Conservation (phyloP, 2,329 filamentous ascomycete species). For the Rutstroemia sydowiana region DNA sequence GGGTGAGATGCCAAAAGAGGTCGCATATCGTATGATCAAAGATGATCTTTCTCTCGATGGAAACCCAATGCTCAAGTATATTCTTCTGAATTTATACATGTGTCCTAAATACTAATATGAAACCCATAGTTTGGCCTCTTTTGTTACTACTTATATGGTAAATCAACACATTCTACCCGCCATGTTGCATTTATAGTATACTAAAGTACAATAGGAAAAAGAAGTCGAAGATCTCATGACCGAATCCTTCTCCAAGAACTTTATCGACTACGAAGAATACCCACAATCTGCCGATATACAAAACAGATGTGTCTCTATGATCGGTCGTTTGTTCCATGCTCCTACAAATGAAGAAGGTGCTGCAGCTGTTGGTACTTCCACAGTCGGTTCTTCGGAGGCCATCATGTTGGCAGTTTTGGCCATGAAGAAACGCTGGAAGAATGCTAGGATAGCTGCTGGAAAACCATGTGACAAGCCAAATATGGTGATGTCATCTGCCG, state of each 20-base stretch:
- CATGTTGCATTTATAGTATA: background rate
- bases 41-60: conserved; percentile 89
- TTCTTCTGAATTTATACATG: conserved; percentile 5
- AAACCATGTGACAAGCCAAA: conserved; percentile 78
- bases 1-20: conserved; percentile 78
- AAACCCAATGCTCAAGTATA: conserved; percentile 77
- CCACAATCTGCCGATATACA: conserved; percentile 78
- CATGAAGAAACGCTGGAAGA: conserved; percentile 95
- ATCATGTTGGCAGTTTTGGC: conserved; percentile 78
- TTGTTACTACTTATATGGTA: conserved; percentile 96
- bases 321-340: conserved; percentile 80
- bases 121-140: conserved; percentile 66
- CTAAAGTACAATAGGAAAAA: conserved; percentile 57
- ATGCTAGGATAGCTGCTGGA: conserved; percentile 73
- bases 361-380: conserved; percentile 77
- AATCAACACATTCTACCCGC: conserved; percentile 12
- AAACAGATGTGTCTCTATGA: conserved; percentile 88
- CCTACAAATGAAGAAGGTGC: conserved; percentile 48
- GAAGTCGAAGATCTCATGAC: conserved; percentile 95
- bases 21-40: conserved; percentile 96
- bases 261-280: conserved; percentile 84
- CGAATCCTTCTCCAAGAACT: conserved; percentile 90
- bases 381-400: conserved; percentile 82
- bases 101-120: conserved; percentile 9
- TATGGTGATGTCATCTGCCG: conserved; percentile 90